Base-by-base conservation (phyloP, 2,329 filamentous ascomycete species). In the Paraphaeosphaeria sporulosa region DNA sequence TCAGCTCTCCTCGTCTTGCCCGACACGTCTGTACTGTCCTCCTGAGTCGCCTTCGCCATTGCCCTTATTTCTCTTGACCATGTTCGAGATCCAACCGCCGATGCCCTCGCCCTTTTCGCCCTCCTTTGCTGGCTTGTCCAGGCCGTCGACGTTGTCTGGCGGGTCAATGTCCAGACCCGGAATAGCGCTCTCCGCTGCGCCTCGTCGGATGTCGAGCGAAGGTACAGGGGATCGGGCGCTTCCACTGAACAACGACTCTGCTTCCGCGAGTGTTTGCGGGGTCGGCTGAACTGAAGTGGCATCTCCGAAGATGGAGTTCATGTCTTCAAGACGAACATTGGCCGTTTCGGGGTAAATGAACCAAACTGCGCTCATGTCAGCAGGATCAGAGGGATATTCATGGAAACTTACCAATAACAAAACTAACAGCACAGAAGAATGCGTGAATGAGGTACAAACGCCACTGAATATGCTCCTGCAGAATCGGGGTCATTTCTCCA, bases 261-360 rank as follows among this genome's bases (percentile, higher is more conserved):
- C 89, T 79, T 97, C 93, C 13, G 89, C 89, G 60, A 89, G 85
- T 1, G 92, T 84, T 47, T 89, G 87, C 1, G 94, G 94, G 0
- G 94, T 97, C 5, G 88, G 87, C 80, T 92, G 89, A 12, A 90
- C 87, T 2, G 92, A 94, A 27, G 92, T 95, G 38, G 94, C 92
- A 77, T 99, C 95, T 65, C 95, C 95, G 73, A 99, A 99, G 17
- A 99, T 81, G 2, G 88, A 86, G 76, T 96, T 92, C 95, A 99
- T 99, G 69, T 99, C 95, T 80, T 99, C 95, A 53, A 99, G 85
- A 59, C 94, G 90, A 59, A 99, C 89, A 71, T 96, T 96, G 68
- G 94, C 95, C 0, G 95, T 99, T 79, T 99, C 95, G 32, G 95
- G 95, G 77, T 98, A 99, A 68, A 97, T 87, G 80, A 98, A 98